phyloP scores from a whole-genome alignment of 352 stramenopile genomes.

The Peronospora belbahrii region DNA sequence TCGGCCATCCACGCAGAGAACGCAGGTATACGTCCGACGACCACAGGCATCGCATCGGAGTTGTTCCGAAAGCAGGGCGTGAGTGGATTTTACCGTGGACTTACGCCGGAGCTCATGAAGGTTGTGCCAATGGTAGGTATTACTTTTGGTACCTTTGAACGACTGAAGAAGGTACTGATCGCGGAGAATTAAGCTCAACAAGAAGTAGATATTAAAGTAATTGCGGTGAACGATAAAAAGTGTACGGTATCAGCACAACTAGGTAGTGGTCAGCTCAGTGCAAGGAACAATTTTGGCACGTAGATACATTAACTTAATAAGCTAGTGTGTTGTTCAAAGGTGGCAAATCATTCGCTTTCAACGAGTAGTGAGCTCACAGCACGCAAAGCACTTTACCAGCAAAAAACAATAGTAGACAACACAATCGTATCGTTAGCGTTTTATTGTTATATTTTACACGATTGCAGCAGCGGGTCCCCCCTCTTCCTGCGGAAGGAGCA shows the following conservation, averaged over 20 bases:
- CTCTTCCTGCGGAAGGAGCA: slow-evolving; percentile 42
- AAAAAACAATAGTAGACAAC: no score
- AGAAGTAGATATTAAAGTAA: slow-evolving; percentile 13
- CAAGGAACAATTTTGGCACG: no score
- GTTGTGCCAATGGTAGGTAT: slow-evolving; percentile 96
- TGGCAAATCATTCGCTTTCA: no score
- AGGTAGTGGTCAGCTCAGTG: no score
- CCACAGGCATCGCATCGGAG: slow-evolving; percentile 63
- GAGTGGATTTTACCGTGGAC: slow-evolving; percentile 78
- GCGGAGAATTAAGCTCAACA: slow-evolving; percentile 47
- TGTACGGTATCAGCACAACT: no score
- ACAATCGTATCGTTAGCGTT: slow-evolving; percentile 10
- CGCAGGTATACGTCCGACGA: slow-evolving; percentile 64
- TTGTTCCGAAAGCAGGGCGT: slow-evolving; percentile 64
- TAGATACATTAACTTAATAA: no score
- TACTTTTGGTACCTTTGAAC: slow-evolving; percentile 94
- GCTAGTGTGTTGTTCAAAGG: no score
- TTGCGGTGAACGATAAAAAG: slow-evolving; percentile 1
- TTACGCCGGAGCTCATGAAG: slow-evolving; percentile 94
- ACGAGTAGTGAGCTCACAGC: no score
- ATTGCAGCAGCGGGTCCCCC: slow-evolving; percentile 22
- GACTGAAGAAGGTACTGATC: slow-evolving; percentile 87
- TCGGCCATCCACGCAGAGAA: slow-evolving; percentile 72
- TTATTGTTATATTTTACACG: slow-evolving; percentile 39
- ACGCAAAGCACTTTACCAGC: no score